These are phyloP conservation scores for Nymphaea colorata DNA, from an alignment of 164 flowering plant genomes.

Conservation along the genomic window DNA sequence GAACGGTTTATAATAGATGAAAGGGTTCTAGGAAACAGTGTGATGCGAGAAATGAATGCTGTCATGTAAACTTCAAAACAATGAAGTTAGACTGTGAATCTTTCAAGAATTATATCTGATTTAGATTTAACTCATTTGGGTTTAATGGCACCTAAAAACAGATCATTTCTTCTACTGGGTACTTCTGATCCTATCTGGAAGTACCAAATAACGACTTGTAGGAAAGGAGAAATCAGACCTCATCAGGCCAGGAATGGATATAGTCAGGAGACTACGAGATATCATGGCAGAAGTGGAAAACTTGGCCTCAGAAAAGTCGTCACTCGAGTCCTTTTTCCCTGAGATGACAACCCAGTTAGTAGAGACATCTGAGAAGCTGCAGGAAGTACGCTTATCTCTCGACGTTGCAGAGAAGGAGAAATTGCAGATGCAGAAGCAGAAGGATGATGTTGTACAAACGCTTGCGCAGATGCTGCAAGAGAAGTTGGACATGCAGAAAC, in stretches of 20 bases:
- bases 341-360: constrained; percentile 19
- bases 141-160: no score
- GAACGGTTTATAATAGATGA: no score
- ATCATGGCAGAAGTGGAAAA: constrained; percentile 18
- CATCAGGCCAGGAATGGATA: constrained; percentile 28
- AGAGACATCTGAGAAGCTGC: constrained; percentile 54
- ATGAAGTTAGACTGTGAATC: no score
- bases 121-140: no score
- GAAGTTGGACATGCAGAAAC: not conserved
- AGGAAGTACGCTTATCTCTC: constrained; percentile 42
- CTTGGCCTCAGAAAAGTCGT: constrained; percentile 31
- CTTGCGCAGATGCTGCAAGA: not conserved
- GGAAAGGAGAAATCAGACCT: constrained; percentile 41
- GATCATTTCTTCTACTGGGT: no score
- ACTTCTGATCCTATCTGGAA: no score
- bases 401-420: constrained; percentile 15
- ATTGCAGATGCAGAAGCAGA: not conserved
- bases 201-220: not conserved
- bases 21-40: no score
- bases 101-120: no score
- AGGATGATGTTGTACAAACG: not conserved
- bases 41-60: no score
- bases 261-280: constrained; percentile 26
- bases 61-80: no score
- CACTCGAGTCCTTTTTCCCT: constrained; percentile 32